These are phyloP conservation scores for Apiospora saccharicola DNA, from an alignment of 2,329 filamentous ascomycete species.

Conservation along the genomic window DNA sequence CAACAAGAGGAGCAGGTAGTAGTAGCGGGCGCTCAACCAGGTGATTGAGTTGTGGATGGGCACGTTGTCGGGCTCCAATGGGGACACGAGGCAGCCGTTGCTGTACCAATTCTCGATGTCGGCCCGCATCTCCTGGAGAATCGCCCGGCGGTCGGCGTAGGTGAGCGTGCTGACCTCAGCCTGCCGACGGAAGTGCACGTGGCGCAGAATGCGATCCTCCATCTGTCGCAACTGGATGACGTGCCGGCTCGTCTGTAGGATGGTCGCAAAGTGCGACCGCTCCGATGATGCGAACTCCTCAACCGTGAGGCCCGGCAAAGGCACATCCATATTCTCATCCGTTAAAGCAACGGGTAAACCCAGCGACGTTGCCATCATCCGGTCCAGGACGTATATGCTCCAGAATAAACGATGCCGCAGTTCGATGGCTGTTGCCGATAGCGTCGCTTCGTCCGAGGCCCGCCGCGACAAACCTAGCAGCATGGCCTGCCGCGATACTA, in stretches of 20 bases:
- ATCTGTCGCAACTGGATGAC: slow-evolving; percentile 53
- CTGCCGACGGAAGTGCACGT: slow-evolving; percentile 45
- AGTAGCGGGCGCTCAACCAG: slow-evolving; percentile 53
- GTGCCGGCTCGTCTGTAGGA: slow-evolving; percentile 53
- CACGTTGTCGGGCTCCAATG: slow-evolving; percentile 51
- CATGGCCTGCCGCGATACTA: slow-evolving; percentile 49
- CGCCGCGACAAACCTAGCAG: slow-evolving; percentile 47
- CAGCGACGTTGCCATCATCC: slow-evolving; percentile 52
- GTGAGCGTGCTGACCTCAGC: slow-evolving; percentile 41
- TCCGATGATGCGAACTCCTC: slow-evolving; percentile 53
- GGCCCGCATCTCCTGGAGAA: slow-evolving; percentile 46
- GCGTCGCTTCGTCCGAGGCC: slow-evolving; percentile 38
- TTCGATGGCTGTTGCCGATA: slow-evolving; percentile 38
- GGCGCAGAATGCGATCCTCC: slow-evolving; percentile 49
- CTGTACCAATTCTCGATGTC: slow-evolving; percentile 57
- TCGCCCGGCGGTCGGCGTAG: slow-evolving; percentile 42
- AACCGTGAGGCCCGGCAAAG: slow-evolving; percentile 52
- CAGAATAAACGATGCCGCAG: slow-evolving; percentile 51
- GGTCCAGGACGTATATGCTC: slow-evolving; percentile 54
- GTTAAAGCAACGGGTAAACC: slow-evolving; percentile 49
- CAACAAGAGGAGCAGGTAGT: slow-evolving; percentile 52
- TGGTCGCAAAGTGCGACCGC: slow-evolving; percentile 46
- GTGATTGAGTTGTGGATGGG: slow-evolving; percentile 54
- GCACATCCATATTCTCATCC: slow-evolving; percentile 49
- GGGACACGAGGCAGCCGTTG: slow-evolving; percentile 52